Conservation (phyloP, 495 filamentous ascomycete species). For the Lentithecium fluviatile region DNA sequence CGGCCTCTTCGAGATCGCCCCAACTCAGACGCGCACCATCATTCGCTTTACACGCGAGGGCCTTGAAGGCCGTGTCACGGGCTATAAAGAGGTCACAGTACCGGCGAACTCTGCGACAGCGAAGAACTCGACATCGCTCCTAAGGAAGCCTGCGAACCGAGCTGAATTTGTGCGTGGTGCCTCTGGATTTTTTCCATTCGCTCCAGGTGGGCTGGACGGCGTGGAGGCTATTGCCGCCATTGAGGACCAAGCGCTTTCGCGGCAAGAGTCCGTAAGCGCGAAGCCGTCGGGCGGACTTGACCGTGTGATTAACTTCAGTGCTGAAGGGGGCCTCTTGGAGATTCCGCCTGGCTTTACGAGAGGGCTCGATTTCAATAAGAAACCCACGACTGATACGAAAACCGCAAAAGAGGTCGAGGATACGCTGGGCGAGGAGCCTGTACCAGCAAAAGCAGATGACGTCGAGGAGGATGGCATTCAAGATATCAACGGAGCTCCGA, state of each 20-base stretch:
- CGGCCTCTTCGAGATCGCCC: slow-evolving; percentile 79
- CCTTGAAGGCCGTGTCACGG: slow-evolving; percentile 87
- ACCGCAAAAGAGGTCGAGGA: slow-evolving; percentile 71
- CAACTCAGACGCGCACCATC: slow-evolving; percentile 88
- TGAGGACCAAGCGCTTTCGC: slow-evolving; percentile 60
- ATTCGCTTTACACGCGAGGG: slow-evolving; percentile 90
- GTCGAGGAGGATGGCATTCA: slow-evolving; percentile 46
- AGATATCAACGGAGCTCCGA: slow-evolving; percentile 16
- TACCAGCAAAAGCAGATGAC: slow-evolving; percentile 45
- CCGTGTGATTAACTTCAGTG: slow-evolving; percentile 75
- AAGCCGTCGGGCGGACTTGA: slow-evolving; percentile 57
- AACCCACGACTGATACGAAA: slow-evolving; percentile 55
- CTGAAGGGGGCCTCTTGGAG: slow-evolving; percentile 75
- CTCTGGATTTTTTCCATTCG: slow-evolving; percentile 93
- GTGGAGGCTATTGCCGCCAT: slow-evolving; percentile 76
- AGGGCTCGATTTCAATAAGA: slow-evolving; percentile 72
- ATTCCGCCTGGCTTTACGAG: slow-evolving; percentile 78
- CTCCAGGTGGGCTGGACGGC: slow-evolving; percentile 85
- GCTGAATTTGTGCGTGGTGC: slow-evolving; percentile 95
- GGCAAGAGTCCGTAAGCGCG: slow-evolving; percentile 35
- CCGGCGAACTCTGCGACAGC: slow-evolving; percentile 87
- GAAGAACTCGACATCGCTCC: slow-evolving; percentile 91
- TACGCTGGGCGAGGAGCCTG: slow-evolving; percentile 67
- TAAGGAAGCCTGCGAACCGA: slow-evolving; percentile 80
- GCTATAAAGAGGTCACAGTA: slow-evolving; percentile 91